Evolutionary conservation across 805 yeast species (phyloP).

Genomic region (Cyberlindnera lachancei): DNA sequence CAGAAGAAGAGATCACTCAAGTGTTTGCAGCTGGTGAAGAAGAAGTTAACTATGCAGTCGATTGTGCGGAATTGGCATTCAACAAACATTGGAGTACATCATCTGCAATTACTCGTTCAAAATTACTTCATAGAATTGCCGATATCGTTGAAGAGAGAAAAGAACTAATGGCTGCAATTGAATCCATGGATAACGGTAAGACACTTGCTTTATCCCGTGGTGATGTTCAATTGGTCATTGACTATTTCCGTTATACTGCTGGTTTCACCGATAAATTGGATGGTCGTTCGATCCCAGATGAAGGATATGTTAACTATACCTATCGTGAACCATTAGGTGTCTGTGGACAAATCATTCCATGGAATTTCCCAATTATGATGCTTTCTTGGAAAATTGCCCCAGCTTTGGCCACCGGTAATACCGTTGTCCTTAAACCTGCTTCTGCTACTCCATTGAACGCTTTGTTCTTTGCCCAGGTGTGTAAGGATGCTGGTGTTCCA

Average conservation of each 20-base stretch:
- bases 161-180: constrained; percentile 60
- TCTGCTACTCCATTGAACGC: constrained; percentile 74
- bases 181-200: constrained; percentile 74
- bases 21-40: constrained; percentile 52
- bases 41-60: constrained; percentile 65
- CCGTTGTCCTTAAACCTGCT: constrained; percentile 67
- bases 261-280: constrained; percentile 65
- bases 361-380: constrained; percentile 82
- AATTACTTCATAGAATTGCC: constrained; percentile 51
- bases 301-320: constrained; percentile 55
- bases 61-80: constrained; percentile 60
- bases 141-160: constrained; percentile 58
- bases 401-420: constrained; percentile 71
- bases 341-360: constrained; percentile 78
- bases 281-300: constrained; percentile 61
- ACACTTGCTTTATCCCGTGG: constrained; percentile 57
- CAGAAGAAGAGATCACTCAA: constrained; percentile 52
- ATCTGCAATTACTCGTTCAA: constrained; percentile 51
- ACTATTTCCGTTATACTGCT: constrained; percentile 63
- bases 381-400: constrained; percentile 77
- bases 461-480: constrained; percentile 50
- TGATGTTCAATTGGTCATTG: constrained; percentile 58
- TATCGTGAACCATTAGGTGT: constrained; percentile 73
- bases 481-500: constrained; percentile 65
- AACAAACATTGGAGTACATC: constrained; percentile 47